A percentile compares a stretch with the other conserved stretches of the same genome.
Evolutionary conservation across 306 rosid genomes (phyloP).

Genomic region (Vigna nakashimae): DNA sequence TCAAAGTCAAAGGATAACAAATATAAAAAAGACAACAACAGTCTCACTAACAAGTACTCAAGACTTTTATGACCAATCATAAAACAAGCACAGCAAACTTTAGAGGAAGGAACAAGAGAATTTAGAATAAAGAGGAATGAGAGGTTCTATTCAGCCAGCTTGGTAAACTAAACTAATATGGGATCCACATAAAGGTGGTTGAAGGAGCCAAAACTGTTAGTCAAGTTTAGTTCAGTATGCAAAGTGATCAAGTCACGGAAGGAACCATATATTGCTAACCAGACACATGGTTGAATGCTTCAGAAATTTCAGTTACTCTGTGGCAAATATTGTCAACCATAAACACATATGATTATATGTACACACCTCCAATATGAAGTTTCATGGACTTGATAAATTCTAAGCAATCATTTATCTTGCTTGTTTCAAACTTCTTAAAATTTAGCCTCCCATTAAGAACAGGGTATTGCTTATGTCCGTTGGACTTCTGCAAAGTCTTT

Average conservation of each 20-base stretch:
- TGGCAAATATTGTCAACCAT: constrained; percentile 16
- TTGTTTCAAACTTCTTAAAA: constrained; percentile 83
- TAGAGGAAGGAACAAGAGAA: constrained; percentile 2
- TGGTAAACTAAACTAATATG: constrained; percentile 1
- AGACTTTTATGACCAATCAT: constrained; percentile 29
- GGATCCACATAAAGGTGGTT: constrained; percentile 1
- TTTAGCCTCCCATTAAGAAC: constrained; percentile 80
- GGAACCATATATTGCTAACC: constrained; percentile 17
- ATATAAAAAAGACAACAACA: not conserved
- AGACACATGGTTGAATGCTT: constrained; percentile 1
- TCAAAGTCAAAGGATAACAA: constrained; percentile 24
- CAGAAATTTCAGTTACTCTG: constrained; percentile 17
- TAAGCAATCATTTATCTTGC: constrained; percentile 80
- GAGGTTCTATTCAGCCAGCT: constrained; percentile 26
- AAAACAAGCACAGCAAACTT: constrained; percentile 13
- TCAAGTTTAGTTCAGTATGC: not conserved
- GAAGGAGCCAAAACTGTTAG: constrained; percentile 2
- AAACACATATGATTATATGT: not conserved
- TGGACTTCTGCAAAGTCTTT: constrained; percentile 51
- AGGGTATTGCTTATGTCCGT: constrained; percentile 38
- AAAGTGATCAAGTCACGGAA: constrained; percentile 12
- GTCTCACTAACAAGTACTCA: not conserved
- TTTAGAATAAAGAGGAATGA: constrained; percentile 5
- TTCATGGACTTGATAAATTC: constrained; percentile 75
- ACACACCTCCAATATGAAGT: constrained; percentile 70